Conservation (phyloP, 345 rosid species). For the Theobroma cacao region DNA sequence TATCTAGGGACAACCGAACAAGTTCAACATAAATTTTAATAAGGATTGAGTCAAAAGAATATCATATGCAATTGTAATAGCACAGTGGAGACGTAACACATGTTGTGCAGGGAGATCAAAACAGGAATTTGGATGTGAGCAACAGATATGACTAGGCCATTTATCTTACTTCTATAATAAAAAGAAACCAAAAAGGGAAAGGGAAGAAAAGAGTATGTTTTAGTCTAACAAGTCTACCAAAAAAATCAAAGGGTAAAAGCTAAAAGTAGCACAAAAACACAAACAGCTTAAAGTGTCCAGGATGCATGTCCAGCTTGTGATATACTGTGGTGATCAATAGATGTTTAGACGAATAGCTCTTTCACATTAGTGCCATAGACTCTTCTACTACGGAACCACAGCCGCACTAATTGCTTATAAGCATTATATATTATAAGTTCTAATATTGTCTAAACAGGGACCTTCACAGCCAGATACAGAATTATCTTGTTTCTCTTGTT, state of each 20-base stretch:
- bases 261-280: not conserved
- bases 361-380: not conserved
- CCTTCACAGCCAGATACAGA: not conserved
- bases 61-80: constrained; percentile 5
- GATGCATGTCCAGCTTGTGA: not conserved
- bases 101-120: constrained; percentile 1
- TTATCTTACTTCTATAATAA: not conserved
- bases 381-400: not conserved
- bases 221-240: not conserved
- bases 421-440: not conserved
- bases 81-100: not conserved
- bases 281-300: not conserved
- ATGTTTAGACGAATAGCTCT: not conserved
- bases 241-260: not conserved
- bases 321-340: not conserved
- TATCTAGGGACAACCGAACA: constrained; percentile 20
- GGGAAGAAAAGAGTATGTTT: not conserved
- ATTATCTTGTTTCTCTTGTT: not conserved
- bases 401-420: not conserved
- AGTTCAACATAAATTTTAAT: constrained; percentile 21
- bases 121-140: not conserved
- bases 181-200: not conserved
- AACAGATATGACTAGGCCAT: not conserved
- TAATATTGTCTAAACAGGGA: not conserved
- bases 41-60: constrained; percentile 11